phyloP scores from a whole-genome alignment of 163 green algal genomes.

The Botryococcus braunii region DNA sequence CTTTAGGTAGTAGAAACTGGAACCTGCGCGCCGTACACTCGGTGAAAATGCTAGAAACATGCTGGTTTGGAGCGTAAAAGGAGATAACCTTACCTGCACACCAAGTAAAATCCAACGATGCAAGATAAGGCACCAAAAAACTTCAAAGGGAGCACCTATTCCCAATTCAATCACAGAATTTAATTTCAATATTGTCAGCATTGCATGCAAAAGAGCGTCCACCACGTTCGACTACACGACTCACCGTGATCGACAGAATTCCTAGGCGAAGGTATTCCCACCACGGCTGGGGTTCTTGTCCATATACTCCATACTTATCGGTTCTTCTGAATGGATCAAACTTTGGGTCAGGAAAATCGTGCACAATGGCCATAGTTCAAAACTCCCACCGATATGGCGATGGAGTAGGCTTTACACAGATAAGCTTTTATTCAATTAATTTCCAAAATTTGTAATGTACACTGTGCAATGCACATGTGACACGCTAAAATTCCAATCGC shows the following conservation, averaged over 20 bases:
- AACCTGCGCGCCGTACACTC: not conserved
- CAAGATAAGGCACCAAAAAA: slow-evolving; percentile 21
- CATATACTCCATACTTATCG: slow-evolving; percentile 41
- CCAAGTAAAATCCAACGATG: slow-evolving; percentile 40
- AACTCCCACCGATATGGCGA: not conserved
- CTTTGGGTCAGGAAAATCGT: not conserved
- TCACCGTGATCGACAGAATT: not conserved
- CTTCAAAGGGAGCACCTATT: slow-evolving; percentile 45
- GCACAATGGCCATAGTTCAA: not conserved
- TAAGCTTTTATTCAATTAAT: not conserved
- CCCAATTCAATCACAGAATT: too few relatives aligned
- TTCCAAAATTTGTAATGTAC: not conserved
- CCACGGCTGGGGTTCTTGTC: slow-evolving; percentile 16
- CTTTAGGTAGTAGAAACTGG: slow-evolving; percentile 4
- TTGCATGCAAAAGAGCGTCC: not conserved
- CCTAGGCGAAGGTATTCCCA: slow-evolving; percentile 27
- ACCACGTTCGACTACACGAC: not conserved
- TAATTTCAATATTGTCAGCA: slow-evolving; percentile 29
- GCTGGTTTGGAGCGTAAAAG: slow-evolving; percentile 16
- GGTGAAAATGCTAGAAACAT: not conserved
- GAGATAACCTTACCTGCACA: slow-evolving; percentile 23
- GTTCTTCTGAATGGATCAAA: slow-evolving; percentile 29
- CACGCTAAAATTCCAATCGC: slow-evolving; percentile 1
- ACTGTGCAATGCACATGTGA: not conserved
- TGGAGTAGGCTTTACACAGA: not conserved